Conservation (phyloP, 2,329 filamentous ascomycete genomes). For the Neurospora sp. region DNA sequence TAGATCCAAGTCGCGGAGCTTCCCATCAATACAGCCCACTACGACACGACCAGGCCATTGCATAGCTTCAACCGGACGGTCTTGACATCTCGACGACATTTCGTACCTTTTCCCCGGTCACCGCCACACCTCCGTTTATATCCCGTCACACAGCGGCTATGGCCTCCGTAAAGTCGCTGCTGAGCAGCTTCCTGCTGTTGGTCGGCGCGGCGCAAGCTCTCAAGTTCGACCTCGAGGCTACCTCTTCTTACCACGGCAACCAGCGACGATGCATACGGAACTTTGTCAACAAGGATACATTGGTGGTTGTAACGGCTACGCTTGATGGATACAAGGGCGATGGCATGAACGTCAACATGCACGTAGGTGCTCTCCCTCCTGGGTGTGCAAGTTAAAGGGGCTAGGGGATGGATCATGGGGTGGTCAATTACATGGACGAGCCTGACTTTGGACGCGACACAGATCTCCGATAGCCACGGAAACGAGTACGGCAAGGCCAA, state of each 20-base stretch:
- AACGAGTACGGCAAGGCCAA: constrained; percentile 92
- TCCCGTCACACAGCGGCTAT: constrained; percentile 25
- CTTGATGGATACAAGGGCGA: constrained; percentile 80
- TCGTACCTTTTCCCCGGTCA: background rate
- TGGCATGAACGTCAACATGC: constrained; percentile 88
- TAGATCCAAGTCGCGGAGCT: constrained; percentile 4
- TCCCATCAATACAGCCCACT: background rate
- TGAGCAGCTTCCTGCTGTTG: constrained; percentile 48
- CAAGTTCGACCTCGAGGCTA: constrained; percentile 84
- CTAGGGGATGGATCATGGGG: constrained; percentile 3
- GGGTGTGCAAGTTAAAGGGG: constrained; percentile 1
- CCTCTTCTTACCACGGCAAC: constrained; percentile 49
- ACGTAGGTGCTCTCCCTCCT: constrained; percentile 46
- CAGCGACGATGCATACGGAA: constrained; percentile 86
- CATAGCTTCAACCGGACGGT: background rate
- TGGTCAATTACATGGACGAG: background rate
- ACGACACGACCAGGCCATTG: background rate
- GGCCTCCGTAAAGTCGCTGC: constrained; percentile 39
- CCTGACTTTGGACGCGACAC: constrained; percentile 26
- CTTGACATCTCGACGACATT: background rate
- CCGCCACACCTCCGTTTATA: constrained; percentile 1
- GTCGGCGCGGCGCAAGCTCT: constrained; percentile 54
- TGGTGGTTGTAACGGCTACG: constrained; percentile 91
- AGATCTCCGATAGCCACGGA: constrained; percentile 92
- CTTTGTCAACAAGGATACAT: constrained; percentile 82